Base-by-base conservation (phyloP, 2,329 filamentous ascomycete species). In the Bipolaris zeicola region DNA sequence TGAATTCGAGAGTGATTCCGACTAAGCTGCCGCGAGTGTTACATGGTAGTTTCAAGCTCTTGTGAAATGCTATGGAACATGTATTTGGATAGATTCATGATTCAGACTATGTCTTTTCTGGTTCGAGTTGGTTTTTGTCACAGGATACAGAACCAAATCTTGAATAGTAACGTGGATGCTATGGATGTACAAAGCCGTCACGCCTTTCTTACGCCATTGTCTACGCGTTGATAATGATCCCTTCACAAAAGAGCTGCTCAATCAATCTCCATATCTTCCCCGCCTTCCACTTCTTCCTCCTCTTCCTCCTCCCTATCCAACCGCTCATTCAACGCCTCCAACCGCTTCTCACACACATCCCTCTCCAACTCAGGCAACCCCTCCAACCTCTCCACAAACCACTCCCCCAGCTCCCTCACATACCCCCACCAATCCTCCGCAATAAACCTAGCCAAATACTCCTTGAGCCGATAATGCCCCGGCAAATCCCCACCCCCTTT, bases 1-100 rank as follows among this genome's bases (percentile, higher is more conserved):
- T 0, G 79, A 81, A 22, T 80, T 78, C 47, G 74, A 78, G 43
- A 74, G 71, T 8, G 79, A 80, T 43, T 81, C 79, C 7, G 79
- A 81, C 51, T 81, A 60, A 67, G 42, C 34, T 16, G 33, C 18
- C 14, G 13, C 20, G 20, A 26, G n/a, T 38, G 2, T 1, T 10
- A 31, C 7, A 20, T 47, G 8, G 22, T 10, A 14, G n/a, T 0
- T 22, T 36, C n/a, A 5, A 6, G 22, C 8, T 16, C 13, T 16
- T n/a, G 34, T 11, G 13, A 5, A n/a, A 8, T 11, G 14, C 18
- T 7, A 10, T 26, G 13, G 18, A 34, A 34, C 18, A 20, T 20
- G 38, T 7, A 24, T 11, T 16, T 16, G 10, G 14, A 28, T 1
- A 2, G 8, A 26, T 39, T 20, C 6, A 10, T 43, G 18, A 33